phyloP scores from a whole-genome alignment of 148 eudicot species.

The Vaccinium corymbosum region DNA sequence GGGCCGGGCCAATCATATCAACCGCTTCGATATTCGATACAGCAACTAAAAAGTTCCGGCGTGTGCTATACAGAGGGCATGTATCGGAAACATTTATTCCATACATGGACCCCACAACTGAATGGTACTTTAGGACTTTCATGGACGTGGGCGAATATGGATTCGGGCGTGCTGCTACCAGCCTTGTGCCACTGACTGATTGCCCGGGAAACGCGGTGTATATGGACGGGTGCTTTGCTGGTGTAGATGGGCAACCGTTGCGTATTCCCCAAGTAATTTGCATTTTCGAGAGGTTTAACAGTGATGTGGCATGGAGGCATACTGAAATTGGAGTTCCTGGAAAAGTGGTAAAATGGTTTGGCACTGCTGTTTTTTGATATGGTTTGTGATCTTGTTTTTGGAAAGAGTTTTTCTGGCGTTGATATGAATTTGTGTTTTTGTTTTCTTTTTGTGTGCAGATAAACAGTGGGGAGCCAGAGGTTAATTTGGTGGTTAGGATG shows the following conservation, averaged over 20 bases:
- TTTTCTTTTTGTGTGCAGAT: constrained; percentile 38
- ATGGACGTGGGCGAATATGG: constrained; percentile 87
- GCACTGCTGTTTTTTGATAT: neutral
- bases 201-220: constrained; percentile 62
- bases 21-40: constrained; percentile 59
- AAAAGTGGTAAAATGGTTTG: constrained; percentile 42
- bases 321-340: constrained; percentile 83
- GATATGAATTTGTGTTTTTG: constrained; percentile 1
- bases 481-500: constrained; percentile 76
- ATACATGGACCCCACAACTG: constrained; percentile 76
- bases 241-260: constrained; percentile 50
- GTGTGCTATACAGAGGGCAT: constrained; percentile 74
- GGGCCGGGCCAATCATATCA: constrained; percentile 74
- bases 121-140: constrained; percentile 78
- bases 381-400: neutral
- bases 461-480: constrained; percentile 57
- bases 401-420: neutral
- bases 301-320: constrained; percentile 80
- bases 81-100: constrained; percentile 88
- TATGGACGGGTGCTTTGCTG: constrained; percentile 69
- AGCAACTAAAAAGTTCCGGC: constrained; percentile 27
- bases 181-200: constrained; percentile 51
- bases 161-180: constrained; percentile 64
- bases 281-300: constrained; percentile 60
- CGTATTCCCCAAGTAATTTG: constrained; percentile 50